Evolutionary conservation across 768 basidiomycete genomes (phyloP), one percentile per base, ranked within the genome.

Genomic region (Tricholoma hemisulphureum): DNA sequence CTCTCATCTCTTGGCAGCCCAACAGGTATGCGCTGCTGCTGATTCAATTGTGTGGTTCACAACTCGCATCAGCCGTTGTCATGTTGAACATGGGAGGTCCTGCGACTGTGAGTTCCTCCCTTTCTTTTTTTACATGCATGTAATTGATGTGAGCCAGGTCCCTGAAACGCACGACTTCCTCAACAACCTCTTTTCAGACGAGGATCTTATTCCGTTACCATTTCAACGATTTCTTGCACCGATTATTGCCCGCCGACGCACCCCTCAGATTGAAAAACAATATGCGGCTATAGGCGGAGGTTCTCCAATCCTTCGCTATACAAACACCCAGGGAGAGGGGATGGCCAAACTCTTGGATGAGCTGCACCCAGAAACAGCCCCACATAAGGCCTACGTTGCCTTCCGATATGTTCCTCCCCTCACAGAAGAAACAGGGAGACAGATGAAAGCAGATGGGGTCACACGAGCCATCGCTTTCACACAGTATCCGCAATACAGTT

Each of bases 51-150:
- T 62, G 62, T 60, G 50, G 50, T 48, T 57, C 61, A 64, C 56
- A 64, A 57, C 29, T 52, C 31, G 62, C 55, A 45, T 29, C 49
- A 81, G 96, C 91, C 34, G 83, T 98, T 61, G 94, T 99, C 39
- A 91, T 99, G 90, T 79, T 99, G 77, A 99, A 98, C 73, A 99
- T 99, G 97, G 97, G 97, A 43, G 97, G 97, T 2, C 97, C 96
- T 21, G 84, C 91, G 51, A 95, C 93, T 57, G 93, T 94, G 67
- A 65, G 84, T 75, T 34, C 32, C 53, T 28, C 26, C 35, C 45
- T 43, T n/a, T n/a, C 34, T 16, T 57, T 8, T 51, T 53, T 52
- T 37, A 35, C 46, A 55, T 56, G 21, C 46, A 26, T 59, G 50
- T 59, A 59, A 51, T 48, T n/a, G 16, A 41, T 26, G 35, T 51